These are phyloP conservation scores for Leersia perrieri DNA, from an alignment of 176 grass and related monocot genomes.

Conservation along the genomic window DNA sequence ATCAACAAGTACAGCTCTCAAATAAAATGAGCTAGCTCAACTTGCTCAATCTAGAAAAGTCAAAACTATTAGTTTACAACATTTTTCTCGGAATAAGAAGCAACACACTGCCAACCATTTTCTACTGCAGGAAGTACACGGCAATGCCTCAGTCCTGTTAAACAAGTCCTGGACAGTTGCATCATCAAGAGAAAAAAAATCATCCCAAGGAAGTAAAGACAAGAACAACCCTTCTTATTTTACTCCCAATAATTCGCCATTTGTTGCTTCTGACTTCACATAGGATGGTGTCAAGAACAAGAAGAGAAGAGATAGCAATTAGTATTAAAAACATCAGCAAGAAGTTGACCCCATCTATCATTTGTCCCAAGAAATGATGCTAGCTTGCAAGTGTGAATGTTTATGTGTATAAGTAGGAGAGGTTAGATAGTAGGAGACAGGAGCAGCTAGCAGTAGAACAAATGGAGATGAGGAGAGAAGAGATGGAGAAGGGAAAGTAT, in stretches of 20 bases:
- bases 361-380: conserved; percentile 41
- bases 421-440: not conserved
- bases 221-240: conserved; percentile 14
- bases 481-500: conserved; percentile 59
- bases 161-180: conserved; percentile 30
- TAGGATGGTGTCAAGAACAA: conserved; percentile 22
- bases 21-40: not conserved
- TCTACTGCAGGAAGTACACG: conserved; percentile 19
- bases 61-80: not conserved
- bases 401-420: conserved; percentile 35
- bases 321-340: conserved; percentile 21
- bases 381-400: not conserved
- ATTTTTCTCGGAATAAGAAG: not conserved
- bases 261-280: conserved; percentile 42
- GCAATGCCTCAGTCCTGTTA: conserved; percentile 3
- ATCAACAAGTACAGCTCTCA: not conserved
- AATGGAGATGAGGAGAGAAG: conserved; percentile 51
- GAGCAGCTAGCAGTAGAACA: conserved; percentile 18
- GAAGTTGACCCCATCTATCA: conserved; percentile 50
- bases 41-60: not conserved
- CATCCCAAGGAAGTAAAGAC: conserved; percentile 24
- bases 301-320: not conserved
- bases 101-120: conserved; percentile 18
- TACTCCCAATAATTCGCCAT: conserved; percentile 31
- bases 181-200: conserved; percentile 24